These are phyloP conservation scores for Colletotrichum godetiae DNA, from an alignment of 2,329 filamentous ascomycete species.

Conservation along the genomic window DNA sequence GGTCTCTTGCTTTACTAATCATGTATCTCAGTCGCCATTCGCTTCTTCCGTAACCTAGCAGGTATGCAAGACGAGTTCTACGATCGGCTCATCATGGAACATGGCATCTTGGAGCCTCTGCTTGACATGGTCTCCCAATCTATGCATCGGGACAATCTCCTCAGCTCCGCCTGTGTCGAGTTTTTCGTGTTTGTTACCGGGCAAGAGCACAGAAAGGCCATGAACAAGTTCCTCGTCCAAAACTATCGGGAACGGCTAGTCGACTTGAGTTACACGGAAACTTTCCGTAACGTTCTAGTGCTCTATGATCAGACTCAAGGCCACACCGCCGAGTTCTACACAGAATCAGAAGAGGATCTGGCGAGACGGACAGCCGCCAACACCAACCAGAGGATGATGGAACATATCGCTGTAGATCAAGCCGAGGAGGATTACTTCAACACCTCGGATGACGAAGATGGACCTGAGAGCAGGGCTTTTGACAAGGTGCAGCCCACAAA, in stretches of 20 bases:
- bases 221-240: constrained; percentile 86
- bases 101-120: constrained; percentile 85
- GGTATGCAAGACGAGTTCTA: constrained; percentile 92
- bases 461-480: constrained; percentile 46
- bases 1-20: neutral
- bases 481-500: constrained; percentile 61
- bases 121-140: constrained; percentile 86
- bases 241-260: constrained; percentile 83
- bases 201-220: constrained; percentile 81
- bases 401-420: constrained; percentile 78
- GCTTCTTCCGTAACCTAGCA: constrained; percentile 91
- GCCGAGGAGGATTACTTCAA: constrained; percentile 97
- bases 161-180: constrained; percentile 94
- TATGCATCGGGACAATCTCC: constrained; percentile 90
- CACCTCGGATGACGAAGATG: constrained; percentile 73
- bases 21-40: constrained; percentile 75
- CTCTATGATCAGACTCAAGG: constrained; percentile 84
- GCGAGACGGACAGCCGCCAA: constrained; percentile 53
- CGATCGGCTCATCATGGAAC: constrained; percentile 83
- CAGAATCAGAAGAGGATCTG: constrained; percentile 75
- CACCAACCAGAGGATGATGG: constrained; percentile 71
- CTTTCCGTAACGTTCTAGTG: constrained; percentile 80
- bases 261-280: constrained; percentile 83
- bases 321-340: constrained; percentile 77
- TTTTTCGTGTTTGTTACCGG: constrained; percentile 88